These are phyloP conservation scores for Mucor racemosus DNA, from an alignment of 371 early-diverging fungal genomes.

Conservation along the genomic window DNA sequence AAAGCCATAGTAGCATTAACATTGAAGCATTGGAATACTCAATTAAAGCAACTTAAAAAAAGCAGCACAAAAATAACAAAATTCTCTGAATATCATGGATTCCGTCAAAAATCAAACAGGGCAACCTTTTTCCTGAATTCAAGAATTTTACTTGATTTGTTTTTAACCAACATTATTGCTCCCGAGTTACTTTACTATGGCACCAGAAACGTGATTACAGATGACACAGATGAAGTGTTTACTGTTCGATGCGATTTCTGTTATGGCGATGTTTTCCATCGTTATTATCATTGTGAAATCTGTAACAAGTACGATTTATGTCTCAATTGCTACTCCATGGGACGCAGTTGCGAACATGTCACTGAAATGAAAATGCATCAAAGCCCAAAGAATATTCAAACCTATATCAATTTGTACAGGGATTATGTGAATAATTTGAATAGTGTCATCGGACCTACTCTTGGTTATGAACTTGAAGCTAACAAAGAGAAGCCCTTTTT, in stretches of 20 bases:
- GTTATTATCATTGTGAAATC: conserved; percentile 36
- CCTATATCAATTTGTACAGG: conserved; percentile 16
- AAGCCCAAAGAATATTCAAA: neutral
- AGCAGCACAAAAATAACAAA: neutral
- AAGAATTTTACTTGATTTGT: conserved; percentile 19
- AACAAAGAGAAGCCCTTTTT: neutral
- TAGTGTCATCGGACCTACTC: neutral
- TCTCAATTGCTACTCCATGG: conserved; percentile 36
- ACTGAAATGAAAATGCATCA: conserved; percentile 31
- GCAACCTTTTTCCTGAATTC: conserved; percentile 16
- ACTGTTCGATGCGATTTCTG: conserved; percentile 43
- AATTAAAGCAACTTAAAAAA: neutral
- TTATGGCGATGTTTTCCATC: conserved; percentile 37
- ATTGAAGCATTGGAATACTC: conserved; percentile 23
- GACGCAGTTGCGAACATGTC: conserved; percentile 40
- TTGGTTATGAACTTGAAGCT: neutral
- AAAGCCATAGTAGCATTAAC: conserved; percentile 38
- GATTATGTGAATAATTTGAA: conserved; percentile 23
- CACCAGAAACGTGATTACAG: neutral
- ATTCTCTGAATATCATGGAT: neutral
- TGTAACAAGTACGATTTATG: conserved; percentile 43
- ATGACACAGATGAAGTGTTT: conserved; percentile 16
- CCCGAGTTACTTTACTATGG: conserved; percentile 30
- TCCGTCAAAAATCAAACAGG: neutral
- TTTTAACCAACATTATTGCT: conserved; percentile 18